A percentile compares a stretch with the other conserved stretches of the same genome.
These are phyloP conservation scores for Dentipellis sp. DNA, from an alignment of 768 basidiomycete genomes.

Conservation along the genomic window DNA sequence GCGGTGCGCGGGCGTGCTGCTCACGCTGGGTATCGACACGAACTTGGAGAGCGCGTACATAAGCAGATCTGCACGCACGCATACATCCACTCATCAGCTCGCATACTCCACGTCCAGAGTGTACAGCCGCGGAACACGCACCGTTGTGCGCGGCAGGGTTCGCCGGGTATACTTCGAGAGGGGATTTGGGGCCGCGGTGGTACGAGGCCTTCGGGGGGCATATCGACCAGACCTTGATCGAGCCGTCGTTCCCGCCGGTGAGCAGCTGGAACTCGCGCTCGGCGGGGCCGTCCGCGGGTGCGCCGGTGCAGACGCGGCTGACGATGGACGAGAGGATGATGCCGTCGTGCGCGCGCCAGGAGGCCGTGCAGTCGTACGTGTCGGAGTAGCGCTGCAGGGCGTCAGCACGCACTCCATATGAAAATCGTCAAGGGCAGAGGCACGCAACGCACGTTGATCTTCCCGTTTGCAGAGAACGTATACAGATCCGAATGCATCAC, in stretches of 20 bases:
- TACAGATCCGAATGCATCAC: slow-evolving; percentile 49
- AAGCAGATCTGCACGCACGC: slow-evolving; percentile 47
- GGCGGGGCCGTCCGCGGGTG: no score
- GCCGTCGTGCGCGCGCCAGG: slow-evolving; percentile 74
- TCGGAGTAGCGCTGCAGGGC: slow-evolving; percentile 62
- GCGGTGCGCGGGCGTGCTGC: slow-evolving; percentile 50
- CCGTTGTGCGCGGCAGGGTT: background rate
- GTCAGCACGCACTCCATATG: background rate
- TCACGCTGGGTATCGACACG: slow-evolving; percentile 81
- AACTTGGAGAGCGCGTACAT: slow-evolving; percentile 78
- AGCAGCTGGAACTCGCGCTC: slow-evolving; percentile 34
- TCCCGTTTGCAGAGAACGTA: slow-evolving; percentile 42
- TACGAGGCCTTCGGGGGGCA: slow-evolving; percentile 9
- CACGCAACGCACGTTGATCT: slow-evolving; percentile 51
- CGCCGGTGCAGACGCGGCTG: slow-evolving; percentile 24
- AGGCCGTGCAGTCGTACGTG: slow-evolving; percentile 76
- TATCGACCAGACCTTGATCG: slow-evolving; percentile 55
- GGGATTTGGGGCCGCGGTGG: background rate
- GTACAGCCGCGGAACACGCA: background rate
- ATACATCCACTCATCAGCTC: background rate
- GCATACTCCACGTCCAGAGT: background rate
- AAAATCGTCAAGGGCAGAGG: background rate
- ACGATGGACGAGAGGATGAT: slow-evolving; percentile 77
- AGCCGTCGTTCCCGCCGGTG: slow-evolving; percentile 80
- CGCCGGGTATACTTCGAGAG: background rate